Evolutionary conservation across 352 stramenopile species (phyloP), one percentile per base, ranked within the genome.

Genomic region (Pythium insidiosum): DNA sequence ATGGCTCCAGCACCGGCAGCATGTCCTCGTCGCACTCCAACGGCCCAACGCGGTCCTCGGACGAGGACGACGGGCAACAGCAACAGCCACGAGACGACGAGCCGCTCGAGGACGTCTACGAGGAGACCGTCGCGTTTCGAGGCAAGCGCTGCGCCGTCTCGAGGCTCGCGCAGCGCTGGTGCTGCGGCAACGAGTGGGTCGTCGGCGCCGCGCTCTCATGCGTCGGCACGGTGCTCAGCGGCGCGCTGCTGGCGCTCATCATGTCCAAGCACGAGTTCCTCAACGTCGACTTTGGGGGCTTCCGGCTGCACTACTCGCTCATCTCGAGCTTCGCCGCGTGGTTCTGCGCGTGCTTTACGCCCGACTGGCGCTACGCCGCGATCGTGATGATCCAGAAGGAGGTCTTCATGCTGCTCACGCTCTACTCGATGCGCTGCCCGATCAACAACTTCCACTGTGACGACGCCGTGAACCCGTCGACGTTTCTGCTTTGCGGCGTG

Each of bases 381-480:
- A 47, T 83, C 20, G 55, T 73, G 36, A 60, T 73, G 29, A 19
- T 66, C 19, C 51, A 78, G 46, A 71, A 75, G 30, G 45, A 51
- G 15, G 62, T 74, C 13, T 83, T 83, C 37, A 72, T 59, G 18
- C 43, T 67, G 21, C 48, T 83, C 19, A 80, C 70, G 15, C 45
- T 87, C 40, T 62, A 79, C 52, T 80, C 68, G 19, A 80, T 56
- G 11, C 56, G 62, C n/a, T 87, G 73, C 41, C 60, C 65, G 12
- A 77, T 75, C 28, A 84, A 83, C 39, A 24, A 79, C 22, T 60
- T 79, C 25, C 62, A 43, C 35, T 87, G 73, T 38, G 50, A 50
- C 24, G 50, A 61, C 34, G 22, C 41, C 5, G 25, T 80, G 6
- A 42, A 68, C 25, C 61, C 73, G 4, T 23, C 53, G 4, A 48